phyloP scores from a whole-genome alignment of 1,284 basidiomycete genomes.

The Tylopilus orsonianus region DNA sequence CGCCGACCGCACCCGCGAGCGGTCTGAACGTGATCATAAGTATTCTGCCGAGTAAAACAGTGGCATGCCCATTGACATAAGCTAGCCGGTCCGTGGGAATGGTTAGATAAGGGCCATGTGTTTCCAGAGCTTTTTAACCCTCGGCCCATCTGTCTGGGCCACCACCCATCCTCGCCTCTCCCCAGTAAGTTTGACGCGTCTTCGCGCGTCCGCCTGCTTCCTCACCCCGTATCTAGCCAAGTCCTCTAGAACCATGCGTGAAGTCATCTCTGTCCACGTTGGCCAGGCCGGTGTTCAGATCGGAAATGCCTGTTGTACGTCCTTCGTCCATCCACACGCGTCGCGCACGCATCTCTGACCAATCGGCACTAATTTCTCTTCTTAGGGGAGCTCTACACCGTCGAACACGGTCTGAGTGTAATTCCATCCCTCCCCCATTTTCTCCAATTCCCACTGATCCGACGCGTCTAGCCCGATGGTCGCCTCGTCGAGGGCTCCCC shows the following conservation, averaged over 20 bases:
- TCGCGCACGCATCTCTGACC: constrained; percentile 1
- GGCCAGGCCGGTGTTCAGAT: constrained; percentile 97
- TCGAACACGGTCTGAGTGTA: constrained; percentile 95
- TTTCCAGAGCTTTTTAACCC: constrained; percentile 38
- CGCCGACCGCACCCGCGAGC: constrained; percentile 77
- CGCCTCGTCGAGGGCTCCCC: constrained; percentile 73
- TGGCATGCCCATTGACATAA: constrained; percentile 9
- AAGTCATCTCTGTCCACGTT: constrained; percentile 94
- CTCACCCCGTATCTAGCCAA: constrained; percentile 9
- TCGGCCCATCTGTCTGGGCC: constrained; percentile 35
- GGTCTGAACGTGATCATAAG: constrained; percentile 89
- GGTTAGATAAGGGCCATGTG: constrained; percentile 37
- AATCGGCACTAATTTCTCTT: constrained; percentile 25
- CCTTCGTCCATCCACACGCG: constrained; percentile 20
- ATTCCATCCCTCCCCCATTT: constrained; percentile 33
- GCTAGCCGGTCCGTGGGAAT: constrained; percentile 34
- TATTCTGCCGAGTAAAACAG: constrained; percentile 1
- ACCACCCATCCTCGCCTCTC: constrained; percentile 31
- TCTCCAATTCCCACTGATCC: constrained; percentile 15
- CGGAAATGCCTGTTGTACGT: constrained; percentile 93
- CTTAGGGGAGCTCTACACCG: constrained; percentile 94
- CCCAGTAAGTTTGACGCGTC: constrained; percentile 35
- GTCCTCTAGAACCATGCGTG: constrained; percentile 59
- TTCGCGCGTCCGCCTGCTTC: constrained; percentile 22
- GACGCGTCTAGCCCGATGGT: constrained; percentile 67